phyloP scores from a whole-genome alignment of 2,329 filamentous ascomycete genomes.

The Orbilia javanica region DNA sequence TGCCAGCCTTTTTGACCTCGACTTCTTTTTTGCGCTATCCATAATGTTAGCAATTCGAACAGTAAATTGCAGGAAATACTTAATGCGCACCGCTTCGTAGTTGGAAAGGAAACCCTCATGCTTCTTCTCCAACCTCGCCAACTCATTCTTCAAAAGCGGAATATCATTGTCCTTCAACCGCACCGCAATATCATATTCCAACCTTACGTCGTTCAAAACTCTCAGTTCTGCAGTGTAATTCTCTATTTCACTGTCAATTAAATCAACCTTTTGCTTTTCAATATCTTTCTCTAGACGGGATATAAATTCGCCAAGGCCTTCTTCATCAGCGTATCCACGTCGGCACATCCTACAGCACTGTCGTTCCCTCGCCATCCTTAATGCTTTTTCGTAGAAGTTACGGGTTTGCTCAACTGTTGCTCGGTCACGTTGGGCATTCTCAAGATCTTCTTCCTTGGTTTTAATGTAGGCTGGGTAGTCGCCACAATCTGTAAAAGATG shows the following conservation, averaged over 20 bases:
- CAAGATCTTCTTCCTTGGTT: slow-evolving; percentile 72
- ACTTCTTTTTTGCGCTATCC: slow-evolving; percentile 74
- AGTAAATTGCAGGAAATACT: neutral
- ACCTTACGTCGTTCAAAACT: slow-evolving; percentile 39
- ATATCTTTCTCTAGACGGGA: slow-evolving; percentile 21
- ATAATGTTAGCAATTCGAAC: neutral
- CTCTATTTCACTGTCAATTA: slow-evolving; percentile 29
- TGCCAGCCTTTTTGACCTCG: slow-evolving; percentile 74
- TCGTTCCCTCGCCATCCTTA: slow-evolving; percentile 48
- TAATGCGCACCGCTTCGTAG: slow-evolving; percentile 35
- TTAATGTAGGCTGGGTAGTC: slow-evolving; percentile 41
- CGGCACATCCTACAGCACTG: slow-evolving; percentile 56
- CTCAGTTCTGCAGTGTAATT: slow-evolving; percentile 12
- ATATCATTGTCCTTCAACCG: slow-evolving; percentile 44
- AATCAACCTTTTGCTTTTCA: neutral
- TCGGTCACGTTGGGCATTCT: slow-evolving; percentile 63
- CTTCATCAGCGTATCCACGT: slow-evolving; percentile 37
- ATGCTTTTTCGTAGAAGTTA: slow-evolving; percentile 44
- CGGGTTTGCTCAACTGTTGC: slow-evolving; percentile 51
- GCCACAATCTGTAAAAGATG: slow-evolving; percentile 36
- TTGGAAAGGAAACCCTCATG: slow-evolving; percentile 31
- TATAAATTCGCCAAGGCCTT: slow-evolving; percentile 46
- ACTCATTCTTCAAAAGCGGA: slow-evolving; percentile 41
- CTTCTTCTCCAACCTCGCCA: slow-evolving; percentile 42
- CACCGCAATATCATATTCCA: slow-evolving; percentile 51